These are phyloP conservation scores for Aspergillus taichungensis DNA, from an alignment of 495 filamentous ascomycete species.

Conservation along the genomic window DNA sequence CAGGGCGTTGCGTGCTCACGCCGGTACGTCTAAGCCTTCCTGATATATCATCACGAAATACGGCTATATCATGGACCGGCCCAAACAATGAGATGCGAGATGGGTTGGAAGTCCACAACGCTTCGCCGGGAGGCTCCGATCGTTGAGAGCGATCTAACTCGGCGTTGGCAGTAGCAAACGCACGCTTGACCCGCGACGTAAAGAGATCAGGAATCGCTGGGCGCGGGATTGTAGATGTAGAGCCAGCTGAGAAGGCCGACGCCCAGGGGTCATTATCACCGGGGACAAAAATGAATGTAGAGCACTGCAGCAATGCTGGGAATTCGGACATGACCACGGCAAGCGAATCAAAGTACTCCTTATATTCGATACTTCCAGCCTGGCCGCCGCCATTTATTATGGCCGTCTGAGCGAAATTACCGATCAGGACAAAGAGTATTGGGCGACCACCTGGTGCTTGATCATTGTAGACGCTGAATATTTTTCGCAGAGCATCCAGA, in stretches of 20 bases:
- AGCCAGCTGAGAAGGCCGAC: constrained; percentile 78
- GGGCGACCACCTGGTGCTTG: constrained; percentile 47
- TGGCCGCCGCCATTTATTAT: constrained; percentile 55
- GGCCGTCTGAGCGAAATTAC: constrained; percentile 73
- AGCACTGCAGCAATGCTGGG: constrained; percentile 65
- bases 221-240: constrained; percentile 63
- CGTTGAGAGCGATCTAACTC: constrained; percentile 41
- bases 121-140: constrained; percentile 52
- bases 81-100: constrained; percentile 74
- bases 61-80: constrained; percentile 70
- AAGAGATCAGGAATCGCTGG: constrained; percentile 75
- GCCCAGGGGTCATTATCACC: constrained; percentile 95
- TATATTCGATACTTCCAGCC: constrained; percentile 79
- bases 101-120: constrained; percentile 83
- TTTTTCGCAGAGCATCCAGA: constrained; percentile 65
- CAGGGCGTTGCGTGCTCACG: constrained; percentile 42
- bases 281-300: constrained; percentile 85
- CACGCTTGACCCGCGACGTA: constrained; percentile 71
- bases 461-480: constrained; percentile 59
- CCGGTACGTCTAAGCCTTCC: constrained; percentile 65
- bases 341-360: constrained; percentile 84
- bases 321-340: constrained; percentile 79
- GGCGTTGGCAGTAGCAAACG: constrained; percentile 65
- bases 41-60: constrained; percentile 80
- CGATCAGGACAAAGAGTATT: constrained; percentile 68